Evolutionary conservation across 345 rosid species (phyloP).

Genomic region (Salix dunnii): DNA sequence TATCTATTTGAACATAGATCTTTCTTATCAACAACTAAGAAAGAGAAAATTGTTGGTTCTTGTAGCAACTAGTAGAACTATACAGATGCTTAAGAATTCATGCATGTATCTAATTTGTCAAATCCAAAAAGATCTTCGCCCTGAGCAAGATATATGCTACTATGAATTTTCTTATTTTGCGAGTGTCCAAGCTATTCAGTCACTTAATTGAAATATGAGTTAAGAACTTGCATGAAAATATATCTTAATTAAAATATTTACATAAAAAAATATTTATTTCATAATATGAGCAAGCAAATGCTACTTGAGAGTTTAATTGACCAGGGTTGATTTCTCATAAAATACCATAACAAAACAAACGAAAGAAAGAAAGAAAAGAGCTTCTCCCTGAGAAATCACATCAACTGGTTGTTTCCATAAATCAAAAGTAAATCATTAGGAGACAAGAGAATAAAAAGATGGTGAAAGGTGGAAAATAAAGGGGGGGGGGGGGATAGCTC

Average conservation of each 20-base stretch:
- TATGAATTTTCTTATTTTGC: neutral
- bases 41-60: neutral
- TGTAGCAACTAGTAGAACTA: neutral
- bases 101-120: neutral
- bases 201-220: neutral
- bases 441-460: neutral
- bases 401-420: neutral
- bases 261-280: neutral
- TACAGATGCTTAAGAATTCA: neutral
- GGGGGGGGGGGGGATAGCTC: constrained; percentile 28
- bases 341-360: too few species aligned
- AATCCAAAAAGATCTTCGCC: neutral
- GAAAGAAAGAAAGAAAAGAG: neutral
- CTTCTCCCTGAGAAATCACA: neutral
- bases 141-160: neutral
- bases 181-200: neutral
- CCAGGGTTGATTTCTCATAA: neutral
- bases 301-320: neutral
- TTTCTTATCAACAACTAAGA: neutral
- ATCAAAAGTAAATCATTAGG: neutral
- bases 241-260: neutral
- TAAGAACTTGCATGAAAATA: neutral
- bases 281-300: neutral
- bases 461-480: too few species aligned
- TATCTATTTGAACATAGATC: neutral